phyloP scores from a whole-genome alignment of 2,329 filamentous ascomycete species.

The Herpotrichia juniperi region DNA sequence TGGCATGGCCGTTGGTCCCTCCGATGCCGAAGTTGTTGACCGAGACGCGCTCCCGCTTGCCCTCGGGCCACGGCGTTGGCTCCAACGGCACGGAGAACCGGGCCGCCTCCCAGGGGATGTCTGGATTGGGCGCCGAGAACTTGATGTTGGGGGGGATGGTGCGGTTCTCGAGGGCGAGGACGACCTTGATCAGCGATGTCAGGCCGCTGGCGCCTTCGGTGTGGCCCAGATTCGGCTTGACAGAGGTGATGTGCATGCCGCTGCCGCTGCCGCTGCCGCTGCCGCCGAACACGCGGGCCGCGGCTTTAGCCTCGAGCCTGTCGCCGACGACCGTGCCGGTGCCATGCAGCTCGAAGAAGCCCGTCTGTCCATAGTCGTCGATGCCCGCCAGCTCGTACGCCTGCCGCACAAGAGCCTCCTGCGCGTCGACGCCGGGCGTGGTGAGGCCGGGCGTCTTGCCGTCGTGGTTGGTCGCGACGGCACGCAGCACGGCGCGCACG shows the following conservation, averaged over 20 bases:
- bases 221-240: conserved; percentile 51
- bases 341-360: conserved; percentile 54
- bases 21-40: conserved; percentile 28
- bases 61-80: conserved; percentile 13
- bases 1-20: conserved; percentile 25
- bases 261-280: conserved; percentile 11
- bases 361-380: conserved; percentile 32
- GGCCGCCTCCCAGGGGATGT: conserved; percentile 11
- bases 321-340: conserved; percentile 60
- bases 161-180: conserved; percentile 46
- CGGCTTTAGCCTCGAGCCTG: conserved; percentile 35
- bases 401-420: conserved; percentile 33
- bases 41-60: conserved; percentile 8
- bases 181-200: conserved; percentile 45
- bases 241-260: too few species aligned
- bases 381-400: conserved; percentile 48
- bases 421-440: conserved; percentile 50
- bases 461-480: conserved; percentile 32
- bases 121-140: conserved; percentile 20
- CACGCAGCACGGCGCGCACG: conserved; percentile 38
- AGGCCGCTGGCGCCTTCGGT: conserved; percentile 48
- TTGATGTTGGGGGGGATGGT: conserved; percentile 35
- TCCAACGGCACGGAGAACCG: background rate
- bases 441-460: conserved; percentile 31
- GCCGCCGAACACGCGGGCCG: conserved; percentile 28